Base-by-base conservation (phyloP, 495 filamentous ascomycete species). In the Penicillium atrosanguineum region DNA sequence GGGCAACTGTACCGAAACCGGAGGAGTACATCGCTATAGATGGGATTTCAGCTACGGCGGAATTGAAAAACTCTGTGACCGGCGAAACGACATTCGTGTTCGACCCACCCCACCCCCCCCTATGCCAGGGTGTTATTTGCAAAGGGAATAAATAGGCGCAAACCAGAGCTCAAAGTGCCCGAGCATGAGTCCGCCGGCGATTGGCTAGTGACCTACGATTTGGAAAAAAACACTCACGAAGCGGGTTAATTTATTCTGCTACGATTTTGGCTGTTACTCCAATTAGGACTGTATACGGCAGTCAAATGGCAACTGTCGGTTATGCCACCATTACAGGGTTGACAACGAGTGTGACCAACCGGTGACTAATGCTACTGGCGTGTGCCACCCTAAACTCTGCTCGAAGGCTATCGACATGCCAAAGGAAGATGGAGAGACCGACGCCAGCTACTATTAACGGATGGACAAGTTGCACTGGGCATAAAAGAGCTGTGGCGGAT, bases 1-100 rank as follows among this genome's bases (percentile, higher is more conserved):
- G 28, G 36, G 48, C 48, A 42, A 39, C 41, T n/a, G 16, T 52
- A 20, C 52, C 44, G 18, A 37, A 45, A 1, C 43, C 19, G n/a
- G 37, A 60, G 5, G 48, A 48, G 40, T 60, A 56, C 37, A 6
- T 48, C 53, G 45, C 47, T 6, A 60, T 60, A 53, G 57, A 56
- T 42, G 53, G 52, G 39, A 4, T 52, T 41, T 36, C 4, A 18
- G 53, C 57, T 18, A 60, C 53, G 8, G 57, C 48, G 4, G 53
- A 56, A 43, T 9, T 49, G 3, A 60, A 44, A 50, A 53, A 56
- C 23, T 5, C 6, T 2, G 16, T 39, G 29, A 56, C 48, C 0
- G 50, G 46, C 45, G 53, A 60, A 60, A 60, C 48, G 36, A 50
- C 48, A 46, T 60, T 60, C 29, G 40, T 53, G 0, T 56, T 44